Evolutionary conservation across 768 basidiomycete genomes (phyloP).

Genomic region (Mycena latifolia): DNA sequence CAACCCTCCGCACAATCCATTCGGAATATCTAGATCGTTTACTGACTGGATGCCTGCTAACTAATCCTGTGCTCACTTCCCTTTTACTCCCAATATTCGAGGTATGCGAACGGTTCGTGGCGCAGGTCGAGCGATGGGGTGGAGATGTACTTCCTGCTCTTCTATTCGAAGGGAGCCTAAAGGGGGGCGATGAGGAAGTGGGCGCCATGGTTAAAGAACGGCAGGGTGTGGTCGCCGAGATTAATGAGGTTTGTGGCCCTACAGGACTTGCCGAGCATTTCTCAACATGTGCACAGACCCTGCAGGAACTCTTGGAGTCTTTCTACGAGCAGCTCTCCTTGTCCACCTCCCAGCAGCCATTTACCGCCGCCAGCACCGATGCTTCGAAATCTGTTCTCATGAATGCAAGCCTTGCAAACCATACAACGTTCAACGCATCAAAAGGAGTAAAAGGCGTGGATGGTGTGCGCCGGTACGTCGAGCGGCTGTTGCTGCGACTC

Average conservation of each 20-base stretch:
- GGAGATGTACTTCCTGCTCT: slow-evolving; percentile 90
- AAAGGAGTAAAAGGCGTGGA: slow-evolving; percentile 65
- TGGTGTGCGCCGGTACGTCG: slow-evolving; percentile 81
- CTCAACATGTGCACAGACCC: slow-evolving; percentile 57
- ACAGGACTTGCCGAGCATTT: neutral
- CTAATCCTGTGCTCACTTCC: slow-evolving; percentile 70
- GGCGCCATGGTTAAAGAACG: slow-evolving; percentile 83
- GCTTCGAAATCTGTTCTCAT: slow-evolving; percentile 78
- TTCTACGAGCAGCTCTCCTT: slow-evolving; percentile 87
- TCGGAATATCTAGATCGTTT: slow-evolving; percentile 84
- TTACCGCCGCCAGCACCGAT: slow-evolving; percentile 66
- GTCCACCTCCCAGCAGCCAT: slow-evolving; percentile 82
- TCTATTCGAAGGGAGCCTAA: slow-evolving; percentile 83
- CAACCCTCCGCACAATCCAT: slow-evolving; percentile 86
- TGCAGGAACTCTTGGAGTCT: slow-evolving; percentile 73
- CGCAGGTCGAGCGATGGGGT: slow-evolving; percentile 91
- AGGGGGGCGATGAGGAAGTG: slow-evolving; percentile 67
- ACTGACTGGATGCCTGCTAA: slow-evolving; percentile 82
- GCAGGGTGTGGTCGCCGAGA: slow-evolving; percentile 74
- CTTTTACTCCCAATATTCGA: slow-evolving; percentile 82
- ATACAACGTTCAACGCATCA: slow-evolving; percentile 66
- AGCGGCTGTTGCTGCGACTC: slow-evolving; percentile 82
- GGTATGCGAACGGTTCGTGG: slow-evolving; percentile 89
- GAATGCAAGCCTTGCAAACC: slow-evolving; percentile 67
- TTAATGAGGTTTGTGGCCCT: slow-evolving; percentile 72